phyloP scores from a whole-genome alignment of 2,329 filamentous ascomycete species.

The Colletotrichum noveboracense region DNA sequence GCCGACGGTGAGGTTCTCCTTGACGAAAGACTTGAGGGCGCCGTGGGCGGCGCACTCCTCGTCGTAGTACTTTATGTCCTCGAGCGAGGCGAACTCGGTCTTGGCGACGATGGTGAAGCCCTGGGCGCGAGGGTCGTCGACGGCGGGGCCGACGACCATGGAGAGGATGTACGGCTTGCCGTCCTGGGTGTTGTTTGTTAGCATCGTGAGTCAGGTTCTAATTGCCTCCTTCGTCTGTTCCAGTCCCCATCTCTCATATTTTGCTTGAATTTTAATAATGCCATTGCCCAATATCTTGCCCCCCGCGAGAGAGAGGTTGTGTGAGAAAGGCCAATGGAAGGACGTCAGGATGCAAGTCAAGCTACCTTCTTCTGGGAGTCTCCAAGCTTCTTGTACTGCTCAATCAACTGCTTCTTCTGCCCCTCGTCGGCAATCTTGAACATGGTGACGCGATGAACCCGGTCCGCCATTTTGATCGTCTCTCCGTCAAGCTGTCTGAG shows the following conservation, averaged over 20 bases:
- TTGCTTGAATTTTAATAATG: background rate
- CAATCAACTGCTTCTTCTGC: slow-evolving; percentile 48
- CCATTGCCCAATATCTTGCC: background rate
- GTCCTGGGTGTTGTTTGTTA: slow-evolving; percentile 52
- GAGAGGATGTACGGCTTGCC: slow-evolving; percentile 73
- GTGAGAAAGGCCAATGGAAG: background rate
- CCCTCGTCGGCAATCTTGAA: slow-evolving; percentile 56
- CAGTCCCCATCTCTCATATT: background rate
- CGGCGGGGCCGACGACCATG: slow-evolving; percentile 56
- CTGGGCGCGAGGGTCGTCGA: slow-evolving; percentile 64
- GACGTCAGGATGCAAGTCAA: background rate
- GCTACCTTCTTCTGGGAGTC: slow-evolving; percentile 47
- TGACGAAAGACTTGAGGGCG: slow-evolving; percentile 42
- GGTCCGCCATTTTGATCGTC: slow-evolving; percentile 42
- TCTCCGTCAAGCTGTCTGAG: background rate
- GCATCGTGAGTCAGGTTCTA: background rate
- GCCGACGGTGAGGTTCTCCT: slow-evolving; percentile 33
- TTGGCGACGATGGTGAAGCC: slow-evolving; percentile 70
- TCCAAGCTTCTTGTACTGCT: slow-evolving; percentile 47
- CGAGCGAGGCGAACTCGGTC: slow-evolving; percentile 66
- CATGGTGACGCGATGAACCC: slow-evolving; percentile 55
- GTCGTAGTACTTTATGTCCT: slow-evolving; percentile 77
- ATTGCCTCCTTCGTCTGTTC: background rate
- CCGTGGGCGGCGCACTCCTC: slow-evolving; percentile 50
- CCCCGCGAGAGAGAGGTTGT: background rate